phyloP scores from a whole-genome alignment of 2,329 filamentous ascomycete species.

The Talaromyces amestolkiae region DNA sequence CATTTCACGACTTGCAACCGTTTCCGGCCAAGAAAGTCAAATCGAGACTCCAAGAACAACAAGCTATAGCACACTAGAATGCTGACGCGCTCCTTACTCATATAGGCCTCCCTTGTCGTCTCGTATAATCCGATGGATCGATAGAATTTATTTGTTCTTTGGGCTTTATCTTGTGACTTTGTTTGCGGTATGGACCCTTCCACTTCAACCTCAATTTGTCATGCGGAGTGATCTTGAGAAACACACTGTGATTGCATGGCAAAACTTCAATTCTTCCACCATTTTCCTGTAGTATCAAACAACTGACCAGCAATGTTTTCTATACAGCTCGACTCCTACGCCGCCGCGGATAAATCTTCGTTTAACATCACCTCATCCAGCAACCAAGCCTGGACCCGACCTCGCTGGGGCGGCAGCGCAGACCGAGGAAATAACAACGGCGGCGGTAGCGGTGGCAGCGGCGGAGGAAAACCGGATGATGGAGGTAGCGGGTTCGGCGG shows the following conservation, averaged over 20 bases:
- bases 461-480: slow-evolving; percentile 30
- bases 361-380: slow-evolving; percentile 44
- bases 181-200: slow-evolving; percentile 42
- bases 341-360: slow-evolving; percentile 44
- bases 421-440: slow-evolving; percentile 26
- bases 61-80: slow-evolving; percentile 4
- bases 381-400: slow-evolving; percentile 26
- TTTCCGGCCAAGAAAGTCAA: background rate
- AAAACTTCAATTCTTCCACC: background rate
- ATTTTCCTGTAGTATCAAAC: background rate
- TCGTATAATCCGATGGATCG: slow-evolving; percentile 41
- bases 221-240: background rate
- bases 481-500: slow-evolving; percentile 31
- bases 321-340: slow-evolving; percentile 45
- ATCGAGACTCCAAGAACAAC: slow-evolving; percentile 7
- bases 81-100: background rate
- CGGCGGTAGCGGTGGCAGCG: slow-evolving; percentile 30
- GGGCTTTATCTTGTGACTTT: slow-evolving; percentile 51
- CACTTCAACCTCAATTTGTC: background rate
- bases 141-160: slow-evolving; percentile 47
- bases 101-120: slow-evolving; percentile 46
- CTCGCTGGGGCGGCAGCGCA: slow-evolving; percentile 29
- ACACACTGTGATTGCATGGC: background rate
- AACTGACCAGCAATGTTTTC: background rate
- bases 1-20: background rate